phyloP scores from a whole-genome alignment of 257 asterid species.

The Petrea volubilis region DNA sequence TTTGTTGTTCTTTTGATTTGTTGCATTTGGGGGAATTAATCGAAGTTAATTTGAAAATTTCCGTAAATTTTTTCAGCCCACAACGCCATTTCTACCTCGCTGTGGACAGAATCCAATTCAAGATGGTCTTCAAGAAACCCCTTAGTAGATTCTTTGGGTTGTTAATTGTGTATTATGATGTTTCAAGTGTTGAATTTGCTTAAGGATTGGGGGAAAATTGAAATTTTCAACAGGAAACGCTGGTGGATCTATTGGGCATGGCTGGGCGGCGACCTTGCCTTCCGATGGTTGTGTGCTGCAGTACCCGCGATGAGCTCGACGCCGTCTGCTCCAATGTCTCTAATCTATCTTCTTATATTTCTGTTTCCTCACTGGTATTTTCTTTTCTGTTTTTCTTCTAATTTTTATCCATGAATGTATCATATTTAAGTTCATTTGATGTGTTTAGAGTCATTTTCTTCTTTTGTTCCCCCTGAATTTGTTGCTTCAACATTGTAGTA shows the following conservation, averaged over 20 bases:
- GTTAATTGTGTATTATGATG: neutral
- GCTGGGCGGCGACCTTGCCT: conserved; percentile 80
- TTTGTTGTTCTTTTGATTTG: neutral
- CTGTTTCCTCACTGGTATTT: conserved; percentile 60
- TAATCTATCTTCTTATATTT: conserved; percentile 49
- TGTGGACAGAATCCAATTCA: conserved; percentile 82
- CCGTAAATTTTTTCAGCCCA: conserved; percentile 46
- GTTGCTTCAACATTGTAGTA: conserved; percentile 43
- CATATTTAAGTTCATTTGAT: neutral
- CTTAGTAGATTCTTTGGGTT: neutral
- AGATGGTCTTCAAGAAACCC: conserved; percentile 52
- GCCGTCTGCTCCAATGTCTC: conserved; percentile 68
- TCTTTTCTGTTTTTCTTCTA: neutral
- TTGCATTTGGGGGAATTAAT: neutral
- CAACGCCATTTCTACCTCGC: conserved; percentile 96
- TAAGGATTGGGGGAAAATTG: neutral
- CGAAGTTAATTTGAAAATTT: neutral
- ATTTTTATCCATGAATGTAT: neutral
- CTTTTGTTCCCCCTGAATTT: neutral
- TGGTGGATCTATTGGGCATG: conserved; percentile 72
- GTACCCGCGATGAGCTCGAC: conserved; percentile 89
- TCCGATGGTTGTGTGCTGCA: conserved; percentile 84
- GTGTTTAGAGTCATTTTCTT: neutral
- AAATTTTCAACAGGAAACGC: conserved; percentile 51
- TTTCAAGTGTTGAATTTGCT: conserved; percentile 7